Base-by-base conservation (phyloP, 768 basidiomycete species). In the Filobasidium wieringae region DNA sequence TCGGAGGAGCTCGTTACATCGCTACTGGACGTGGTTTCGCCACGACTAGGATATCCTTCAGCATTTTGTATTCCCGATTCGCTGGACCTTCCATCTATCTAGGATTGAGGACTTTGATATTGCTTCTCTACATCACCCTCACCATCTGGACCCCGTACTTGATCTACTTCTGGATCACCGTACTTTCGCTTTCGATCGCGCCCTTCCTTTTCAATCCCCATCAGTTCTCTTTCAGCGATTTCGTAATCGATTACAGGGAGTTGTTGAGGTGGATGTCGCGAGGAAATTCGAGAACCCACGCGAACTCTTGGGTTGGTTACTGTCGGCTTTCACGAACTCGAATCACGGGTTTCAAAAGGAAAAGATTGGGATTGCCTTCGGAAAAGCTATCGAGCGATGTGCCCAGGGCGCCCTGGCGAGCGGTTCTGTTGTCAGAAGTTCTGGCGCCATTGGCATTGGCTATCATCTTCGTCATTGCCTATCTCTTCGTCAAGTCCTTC, bases 131-230 rank as follows among this genome's bases (percentile, higher is more conserved):
- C 69, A 86, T 93, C 71, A 93, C 95, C 26, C 74, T 96, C 73
- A 79, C 89, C 27, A 76, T 96, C 53, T 96, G 88, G 87, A 87
- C 88, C 30, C 84, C 86, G 2, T 93, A 86, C 73, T 74, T 96
- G 67, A 85, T 91, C 72, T 99, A 97, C 79, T 99, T 99, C 80
- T 97, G 93, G 93, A 74, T 96, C 55, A 91, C 93, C 40, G 88
- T 92, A 62, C 78, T 91, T 31, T 82, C 91, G 15, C 80, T 99
- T 8, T 96, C 91, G 68, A 76, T 96, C 63, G 85, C 93, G 30
- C 95, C 95, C 7, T 99, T 99, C 85, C 73, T 96, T 68, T 99
- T 97, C 82, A 99, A 97, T 72, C 95, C 95, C n/a, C 95, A 99
- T 74, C 95, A 97, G 75, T 99, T 99, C 77, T 87, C 88, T 19